Conservation (phyloP, 768 basidiomycete species). For the Hericium coralloides region DNA sequence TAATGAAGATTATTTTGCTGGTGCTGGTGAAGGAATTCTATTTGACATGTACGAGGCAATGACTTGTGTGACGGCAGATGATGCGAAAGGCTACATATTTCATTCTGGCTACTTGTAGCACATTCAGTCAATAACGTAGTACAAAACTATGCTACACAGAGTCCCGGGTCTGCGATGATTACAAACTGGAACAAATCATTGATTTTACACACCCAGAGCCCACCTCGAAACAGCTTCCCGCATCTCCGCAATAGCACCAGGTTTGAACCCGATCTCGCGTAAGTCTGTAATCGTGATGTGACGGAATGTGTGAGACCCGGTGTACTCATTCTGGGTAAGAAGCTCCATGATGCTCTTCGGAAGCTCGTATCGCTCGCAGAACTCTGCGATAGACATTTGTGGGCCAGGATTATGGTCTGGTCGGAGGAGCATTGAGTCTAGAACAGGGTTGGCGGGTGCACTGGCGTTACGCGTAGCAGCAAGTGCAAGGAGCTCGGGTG, state of each 20-base stretch:
- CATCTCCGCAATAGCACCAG: neutral
- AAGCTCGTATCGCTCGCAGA: no score
- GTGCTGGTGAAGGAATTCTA: constrained; percentile 13
- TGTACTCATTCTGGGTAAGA: neutral
- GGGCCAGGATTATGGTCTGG: no score
- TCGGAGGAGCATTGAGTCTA: no score
- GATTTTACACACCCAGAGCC: neutral
- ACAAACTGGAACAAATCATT: neutral
- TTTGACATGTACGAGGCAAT: constrained; percentile 20
- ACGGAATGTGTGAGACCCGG: neutral
- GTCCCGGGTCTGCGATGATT: neutral
- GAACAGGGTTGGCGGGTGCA: no score
- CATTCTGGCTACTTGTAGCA: constrained; percentile 23
- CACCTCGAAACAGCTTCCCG: neutral
- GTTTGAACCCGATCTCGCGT: neutral
- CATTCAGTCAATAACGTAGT: neutral
- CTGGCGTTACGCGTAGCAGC: no score
- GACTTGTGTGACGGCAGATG: constrained; percentile 19
- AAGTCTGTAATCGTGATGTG: neutral
- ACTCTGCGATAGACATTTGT: no score
- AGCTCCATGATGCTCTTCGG: no score
- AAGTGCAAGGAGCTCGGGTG: no score
- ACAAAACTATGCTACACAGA: neutral
- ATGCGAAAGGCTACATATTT: constrained; percentile 24
- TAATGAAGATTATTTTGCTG: constrained; percentile 8